Conservation (phyloP, 257 asterid genomes). For the Eucommia ulmoides region DNA sequence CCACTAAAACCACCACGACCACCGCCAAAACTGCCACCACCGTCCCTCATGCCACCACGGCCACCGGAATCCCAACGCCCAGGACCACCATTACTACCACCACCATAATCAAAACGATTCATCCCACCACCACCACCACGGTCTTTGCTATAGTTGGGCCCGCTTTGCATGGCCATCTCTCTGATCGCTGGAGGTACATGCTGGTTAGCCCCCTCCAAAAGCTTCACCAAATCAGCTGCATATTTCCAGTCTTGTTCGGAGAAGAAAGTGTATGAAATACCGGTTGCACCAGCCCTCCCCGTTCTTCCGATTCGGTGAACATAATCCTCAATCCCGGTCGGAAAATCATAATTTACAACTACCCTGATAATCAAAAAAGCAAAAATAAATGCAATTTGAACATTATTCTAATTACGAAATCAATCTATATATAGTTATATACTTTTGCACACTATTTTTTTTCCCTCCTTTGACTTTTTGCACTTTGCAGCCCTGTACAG, state of each 20-base stretch:
- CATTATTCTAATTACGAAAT: background rate
- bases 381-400: background rate
- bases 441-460: no score
- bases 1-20: constrained; percentile 21
- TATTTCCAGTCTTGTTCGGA: constrained; percentile 93
- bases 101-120: constrained; percentile 50
- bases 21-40: constrained; percentile 23
- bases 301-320: constrained; percentile 98
- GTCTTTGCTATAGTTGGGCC: constrained; percentile 56
- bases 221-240: constrained; percentile 75
- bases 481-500: no score
- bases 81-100: constrained; percentile 32
- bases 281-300: constrained; percentile 97
- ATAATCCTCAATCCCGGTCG: constrained; percentile 91
- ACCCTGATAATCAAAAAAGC: constrained; percentile 33
- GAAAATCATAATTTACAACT: constrained; percentile 77
- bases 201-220: constrained; percentile 93
- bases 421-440: background rate
- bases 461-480: no score
- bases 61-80: constrained; percentile 78
- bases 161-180: constrained; percentile 78
- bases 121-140: constrained; percentile 57
- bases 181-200: constrained; percentile 75
- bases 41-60: constrained; percentile 56
- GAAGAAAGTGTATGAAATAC: constrained; percentile 71